These are phyloP conservation scores for Termitomyces sp. DNA, from an alignment of 768 basidiomycete genomes.

Conservation along the genomic window DNA sequence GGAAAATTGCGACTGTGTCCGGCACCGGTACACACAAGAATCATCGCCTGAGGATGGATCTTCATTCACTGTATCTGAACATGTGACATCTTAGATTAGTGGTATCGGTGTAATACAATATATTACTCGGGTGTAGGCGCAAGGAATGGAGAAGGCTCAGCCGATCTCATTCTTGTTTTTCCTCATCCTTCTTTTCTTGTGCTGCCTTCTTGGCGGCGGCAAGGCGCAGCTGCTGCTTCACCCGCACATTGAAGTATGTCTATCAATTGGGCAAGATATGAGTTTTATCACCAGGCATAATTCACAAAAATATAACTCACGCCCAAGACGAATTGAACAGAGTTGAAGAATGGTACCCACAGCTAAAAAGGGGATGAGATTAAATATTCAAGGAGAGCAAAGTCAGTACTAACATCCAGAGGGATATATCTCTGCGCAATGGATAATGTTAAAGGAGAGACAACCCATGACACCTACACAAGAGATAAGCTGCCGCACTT, in stretches of 20 bases:
- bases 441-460: constrained; percentile 67
- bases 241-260: constrained; percentile 72
- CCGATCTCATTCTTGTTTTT: not conserved
- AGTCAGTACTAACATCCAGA: constrained; percentile 47
- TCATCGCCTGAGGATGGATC: constrained; percentile 20
- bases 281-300: not conserved
- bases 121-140: not conserved
- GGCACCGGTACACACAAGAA: constrained; percentile 32
- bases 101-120: constrained; percentile 11
- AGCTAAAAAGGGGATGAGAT: constrained; percentile 36
- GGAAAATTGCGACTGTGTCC: constrained; percentile 8
- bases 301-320: constrained; percentile 35
- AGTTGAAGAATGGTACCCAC: constrained; percentile 87
- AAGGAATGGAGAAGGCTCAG: not conserved
- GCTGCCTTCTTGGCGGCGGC: constrained; percentile 50
- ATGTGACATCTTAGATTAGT: constrained; percentile 15
- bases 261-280: constrained; percentile 20
- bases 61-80: constrained; percentile 27
- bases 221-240: constrained; percentile 52
- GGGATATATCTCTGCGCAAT: constrained; percentile 80
- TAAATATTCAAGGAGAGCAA: not conserved
- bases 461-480: constrained; percentile 74
- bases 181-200: constrained; percentile 21
- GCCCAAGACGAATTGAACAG: constrained; percentile 69
- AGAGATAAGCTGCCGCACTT: not conserved